Percentiles rank a stretch among this genome's conserved stretches.
Evolutionary conservation across 2,329 filamentous ascomycete genomes (phyloP).

Genomic region (Blastomyces gilchristii): DNA sequence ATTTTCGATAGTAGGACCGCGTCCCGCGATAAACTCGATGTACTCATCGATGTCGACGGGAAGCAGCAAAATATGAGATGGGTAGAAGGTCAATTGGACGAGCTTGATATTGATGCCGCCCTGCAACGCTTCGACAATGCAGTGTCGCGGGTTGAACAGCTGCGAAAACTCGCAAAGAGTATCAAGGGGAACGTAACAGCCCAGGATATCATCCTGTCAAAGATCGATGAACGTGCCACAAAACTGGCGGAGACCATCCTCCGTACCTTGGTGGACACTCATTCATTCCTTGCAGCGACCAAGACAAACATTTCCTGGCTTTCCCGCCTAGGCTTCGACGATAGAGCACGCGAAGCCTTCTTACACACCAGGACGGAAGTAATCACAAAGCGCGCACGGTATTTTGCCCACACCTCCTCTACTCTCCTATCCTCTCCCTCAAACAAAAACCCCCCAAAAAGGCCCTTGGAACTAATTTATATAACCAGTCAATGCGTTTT

Average conservation of each 20-base stretch:
- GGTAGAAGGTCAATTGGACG: constrained; percentile 92
- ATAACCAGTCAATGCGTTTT: constrained; percentile 73
- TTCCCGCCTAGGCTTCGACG: constrained; percentile 76
- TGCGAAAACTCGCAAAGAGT: constrained; percentile 66
- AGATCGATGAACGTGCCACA: constrained; percentile 73
- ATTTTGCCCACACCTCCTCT: constrained; percentile 25
- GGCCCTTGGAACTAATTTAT: constrained; percentile 15
- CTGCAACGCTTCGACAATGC: constrained; percentile 80
- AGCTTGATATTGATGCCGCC: constrained; percentile 91
- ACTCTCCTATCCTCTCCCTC: neutral
- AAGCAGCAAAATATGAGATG: constrained; percentile 93
- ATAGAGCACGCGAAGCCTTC: constrained; percentile 78
- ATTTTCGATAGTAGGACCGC: constrained; percentile 67
- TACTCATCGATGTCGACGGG: constrained; percentile 90
- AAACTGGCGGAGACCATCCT: constrained; percentile 68
- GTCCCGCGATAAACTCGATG: constrained; percentile 59
- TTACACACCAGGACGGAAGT: constrained; percentile 66
- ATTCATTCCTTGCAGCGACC: constrained; percentile 66
- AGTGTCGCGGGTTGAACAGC: constrained; percentile 71
- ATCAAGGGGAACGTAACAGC: constrained; percentile 79
- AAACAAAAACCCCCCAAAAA: neutral
- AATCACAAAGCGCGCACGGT: constrained; percentile 76
- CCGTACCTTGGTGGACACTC: constrained; percentile 65
- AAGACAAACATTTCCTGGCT: constrained; percentile 77
- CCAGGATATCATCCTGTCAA: constrained; percentile 84